phyloP scores from a whole-genome alignment of 257 asterid species.

The Phtheirospermum japonicum region DNA sequence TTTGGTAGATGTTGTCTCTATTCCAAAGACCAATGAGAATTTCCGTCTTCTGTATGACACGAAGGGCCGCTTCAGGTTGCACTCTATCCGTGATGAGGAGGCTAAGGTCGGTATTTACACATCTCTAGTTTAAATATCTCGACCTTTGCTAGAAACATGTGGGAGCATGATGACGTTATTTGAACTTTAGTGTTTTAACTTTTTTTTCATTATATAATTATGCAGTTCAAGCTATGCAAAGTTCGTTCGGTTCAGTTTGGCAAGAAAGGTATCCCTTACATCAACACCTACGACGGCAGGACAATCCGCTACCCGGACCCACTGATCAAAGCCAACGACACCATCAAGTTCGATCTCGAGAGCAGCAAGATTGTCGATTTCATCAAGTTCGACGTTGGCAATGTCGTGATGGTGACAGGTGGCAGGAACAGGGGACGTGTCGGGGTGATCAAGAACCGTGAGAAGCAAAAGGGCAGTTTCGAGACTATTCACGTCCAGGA shows the following conservation, averaged over 20 bases:
- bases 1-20: slow-evolving; percentile 37
- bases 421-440: slow-evolving; percentile 45
- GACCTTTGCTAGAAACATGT: too few species aligned
- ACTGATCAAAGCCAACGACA: slow-evolving; percentile 25
- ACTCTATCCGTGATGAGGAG: slow-evolving; percentile 22
- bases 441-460: slow-evolving; percentile 38
- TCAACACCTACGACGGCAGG: slow-evolving; percentile 31
- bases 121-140: too few species aligned
- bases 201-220: neutral
- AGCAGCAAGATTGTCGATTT: slow-evolving; percentile 23
- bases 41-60: slow-evolving; percentile 39
- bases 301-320: slow-evolving; percentile 28
- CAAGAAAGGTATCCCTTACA: slow-evolving; percentile 31
- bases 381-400: slow-evolving; percentile 39
- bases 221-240: slow-evolving; percentile 30
- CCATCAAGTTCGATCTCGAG: neutral
- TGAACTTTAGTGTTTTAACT: neutral
- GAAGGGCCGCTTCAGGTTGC: slow-evolving; percentile 31
- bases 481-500: slow-evolving; percentile 1
- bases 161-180: too few species aligned
- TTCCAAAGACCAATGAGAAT: slow-evolving; percentile 41
- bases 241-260: slow-evolving; percentile 33
- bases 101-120: too few species aligned
- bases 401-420: slow-evolving; percentile 42
- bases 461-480: slow-evolving; percentile 30